A percentile compares a stretch with the other conserved stretches of the same genome.
Evolutionary conservation across 208 protist genomes (phyloP).

Genomic region (Phytomonas sp.): DNA sequence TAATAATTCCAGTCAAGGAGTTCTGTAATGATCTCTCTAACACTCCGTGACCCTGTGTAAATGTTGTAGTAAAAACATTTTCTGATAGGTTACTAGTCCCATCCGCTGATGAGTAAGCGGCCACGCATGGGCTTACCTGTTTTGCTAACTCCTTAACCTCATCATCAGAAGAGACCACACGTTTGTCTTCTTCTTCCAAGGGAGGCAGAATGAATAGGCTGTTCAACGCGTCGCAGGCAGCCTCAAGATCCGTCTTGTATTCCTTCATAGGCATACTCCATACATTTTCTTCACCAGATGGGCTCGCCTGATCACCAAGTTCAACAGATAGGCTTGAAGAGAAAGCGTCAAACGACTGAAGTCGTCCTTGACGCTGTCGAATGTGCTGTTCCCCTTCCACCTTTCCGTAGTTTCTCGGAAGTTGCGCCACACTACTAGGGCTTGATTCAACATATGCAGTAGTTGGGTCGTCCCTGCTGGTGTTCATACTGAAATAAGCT

Average conservation of each 20-base stretch:
- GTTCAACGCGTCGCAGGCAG: neutral
- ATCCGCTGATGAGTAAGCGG: neutral
- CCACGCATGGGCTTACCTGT: neutral
- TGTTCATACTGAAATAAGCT: neutral
- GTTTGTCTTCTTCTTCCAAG: neutral
- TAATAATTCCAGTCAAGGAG: neutral
- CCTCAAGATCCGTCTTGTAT: neutral
- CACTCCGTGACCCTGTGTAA: neutral
- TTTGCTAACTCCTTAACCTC: neutral
- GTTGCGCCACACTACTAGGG: neutral
- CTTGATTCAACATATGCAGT: neutral
- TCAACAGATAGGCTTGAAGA: neutral
- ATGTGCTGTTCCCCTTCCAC: neutral
- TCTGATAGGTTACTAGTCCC: neutral
- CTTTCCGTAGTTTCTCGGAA: neutral
- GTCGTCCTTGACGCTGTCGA: neutral
- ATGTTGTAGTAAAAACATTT: neutral
- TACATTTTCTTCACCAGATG: neutral
- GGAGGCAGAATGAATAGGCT: neutral
- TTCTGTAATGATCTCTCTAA: neutral
- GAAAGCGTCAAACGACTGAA: neutral
- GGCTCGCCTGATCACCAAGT: neutral
- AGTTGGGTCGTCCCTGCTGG: neutral
- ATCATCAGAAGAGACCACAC: neutral
- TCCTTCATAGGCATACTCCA: neutral